Evolutionary conservation across 148 eudicot species (phyloP), one percentile per base, ranked within the genome.

Genomic region (Fagopyrum homotropicum): DNA sequence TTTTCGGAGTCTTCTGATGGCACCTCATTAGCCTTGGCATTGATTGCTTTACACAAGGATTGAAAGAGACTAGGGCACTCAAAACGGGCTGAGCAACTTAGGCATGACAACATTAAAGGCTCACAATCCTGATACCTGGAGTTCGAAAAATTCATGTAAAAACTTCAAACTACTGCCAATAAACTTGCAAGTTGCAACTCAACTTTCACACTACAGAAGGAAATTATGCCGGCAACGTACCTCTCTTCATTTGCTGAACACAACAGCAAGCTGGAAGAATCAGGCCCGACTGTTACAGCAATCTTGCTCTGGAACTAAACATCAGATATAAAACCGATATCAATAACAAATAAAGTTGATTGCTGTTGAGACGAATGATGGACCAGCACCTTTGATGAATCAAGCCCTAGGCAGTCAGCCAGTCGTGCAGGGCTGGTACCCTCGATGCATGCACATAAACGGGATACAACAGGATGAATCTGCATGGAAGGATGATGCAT

Each of bases 401-500:
- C 98, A 75, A 96, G 97, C 72, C 99, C 99, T 79, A 92, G 85
- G 84, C 99, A 96, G 77, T 90, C 90, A 69, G 98, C 99, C 76
- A 96, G 82, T 79, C 90, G 97, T 72, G 99, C 89, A 80, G 99
- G 99, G 80, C 93, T 87, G 66, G 99, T 96, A 44, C 99, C 99
- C 82, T 96, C 90, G 79, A 96, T 96, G 80, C 97, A 85, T 77
- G 99, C 98, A 83, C 99, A 96, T 51, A 96, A 84, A 75, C 99
- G 99, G 74, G 97, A 89, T 79, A 96, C 90, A 76, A 96, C 99
- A 73, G 99, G 98, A 84, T 92, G 97, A 71, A 96, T 92, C 99
- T 90, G 88, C 86, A 85, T 46, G 72, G 57, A 72, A 30, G 75
- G 44, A 19, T 55, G 78, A 72, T 4, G 50, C 22, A 81, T 72